These are phyloP conservation scores for Xanthoconium purpureum DNA, from an alignment of 768 basidiomycete species.

Conservation along the genomic window DNA sequence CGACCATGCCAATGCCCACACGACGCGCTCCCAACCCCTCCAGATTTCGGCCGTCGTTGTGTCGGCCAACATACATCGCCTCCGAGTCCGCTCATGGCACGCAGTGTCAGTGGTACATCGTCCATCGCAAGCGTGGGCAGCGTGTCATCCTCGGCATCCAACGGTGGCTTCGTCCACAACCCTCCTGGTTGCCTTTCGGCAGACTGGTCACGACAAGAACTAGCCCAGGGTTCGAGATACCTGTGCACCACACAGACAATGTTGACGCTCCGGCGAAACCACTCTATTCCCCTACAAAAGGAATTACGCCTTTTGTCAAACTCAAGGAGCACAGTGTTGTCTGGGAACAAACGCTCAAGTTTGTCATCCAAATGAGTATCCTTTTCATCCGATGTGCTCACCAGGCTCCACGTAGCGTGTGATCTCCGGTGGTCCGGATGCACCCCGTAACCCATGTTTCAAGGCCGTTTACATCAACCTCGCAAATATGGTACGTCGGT, in stretches of 20 bases:
- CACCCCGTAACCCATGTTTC: slow-evolving; percentile 56
- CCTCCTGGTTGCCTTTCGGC: slow-evolving; percentile 24
- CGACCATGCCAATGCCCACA: slow-evolving; percentile 6
- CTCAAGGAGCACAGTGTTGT: slow-evolving; percentile 63
- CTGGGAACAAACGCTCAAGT: slow-evolving; percentile 59
- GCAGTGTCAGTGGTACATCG: slow-evolving; percentile 23
- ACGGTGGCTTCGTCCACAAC: slow-evolving; percentile 1
- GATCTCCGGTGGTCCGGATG: slow-evolving; percentile 50
- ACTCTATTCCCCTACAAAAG: slow-evolving; percentile 44
- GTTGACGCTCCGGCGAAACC: background rate
- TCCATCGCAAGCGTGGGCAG: slow-evolving; percentile 21
- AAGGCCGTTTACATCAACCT: slow-evolving; percentile 70
- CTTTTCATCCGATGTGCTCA: background rate
- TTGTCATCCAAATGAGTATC: slow-evolving; percentile 59
- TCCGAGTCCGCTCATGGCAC: background rate
- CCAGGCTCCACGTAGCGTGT: slow-evolving; percentile 45
- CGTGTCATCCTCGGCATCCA: slow-evolving; percentile 18
- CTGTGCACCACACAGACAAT: background rate
- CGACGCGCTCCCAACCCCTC: background rate
- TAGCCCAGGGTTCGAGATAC: background rate
- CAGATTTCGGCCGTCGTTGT: slow-evolving; percentile 28
- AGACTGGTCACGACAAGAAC: slow-evolving; percentile 23
- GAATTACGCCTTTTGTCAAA: slow-evolving; percentile 56
- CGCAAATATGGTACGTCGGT: slow-evolving; percentile 69
- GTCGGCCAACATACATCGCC: slow-evolving; percentile 19